Percentiles rank a stretch among this genome's conserved stretches.
Conservation (phyloP, 75 land plant genomes). For the Picea sitchensis region DNA sequence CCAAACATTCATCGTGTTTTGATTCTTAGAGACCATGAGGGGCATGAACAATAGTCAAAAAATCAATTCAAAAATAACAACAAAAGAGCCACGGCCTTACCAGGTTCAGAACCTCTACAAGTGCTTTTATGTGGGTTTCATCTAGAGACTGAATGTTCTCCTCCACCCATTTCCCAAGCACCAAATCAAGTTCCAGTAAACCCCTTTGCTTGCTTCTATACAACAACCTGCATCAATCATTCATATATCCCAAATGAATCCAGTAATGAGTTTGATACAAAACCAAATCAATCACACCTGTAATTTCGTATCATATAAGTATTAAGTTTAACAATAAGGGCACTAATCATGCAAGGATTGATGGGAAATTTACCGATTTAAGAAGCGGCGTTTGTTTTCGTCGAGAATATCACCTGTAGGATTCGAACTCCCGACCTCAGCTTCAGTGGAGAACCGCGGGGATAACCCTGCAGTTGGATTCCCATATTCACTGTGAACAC, state of each 20-base stretch:
- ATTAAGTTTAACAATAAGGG: background rate
- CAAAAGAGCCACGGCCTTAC: slow-evolving; percentile 23
- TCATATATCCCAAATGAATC: too few relatives aligned
- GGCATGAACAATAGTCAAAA: too few relatives aligned
- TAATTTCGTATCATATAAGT: background rate
- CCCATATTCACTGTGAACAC: background rate
- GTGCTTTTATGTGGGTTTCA: slow-evolving; percentile 59
- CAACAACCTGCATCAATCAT: slow-evolving; percentile 43
- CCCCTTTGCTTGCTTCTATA: slow-evolving; percentile 90
- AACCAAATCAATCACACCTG: background rate
- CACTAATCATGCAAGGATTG: background rate
- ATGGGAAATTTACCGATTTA: background rate
- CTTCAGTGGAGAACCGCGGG: slow-evolving; percentile 4
- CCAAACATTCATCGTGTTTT: too few relatives aligned
- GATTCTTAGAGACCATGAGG: too few relatives aligned
- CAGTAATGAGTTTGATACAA: background rate
- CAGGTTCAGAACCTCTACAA: slow-evolving; percentile 76
- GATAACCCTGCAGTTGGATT: slow-evolving; percentile 2
- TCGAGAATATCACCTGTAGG: background rate
- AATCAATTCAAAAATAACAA: too few relatives aligned
- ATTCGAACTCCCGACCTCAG: background rate
- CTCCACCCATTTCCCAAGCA: slow-evolving; percentile 96
- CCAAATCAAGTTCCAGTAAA: slow-evolving; percentile 86
- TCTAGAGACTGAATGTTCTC: slow-evolving; percentile 65
- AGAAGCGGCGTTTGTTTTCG: slow-evolving; percentile 3